phyloP scores from a whole-genome alignment of 2,329 filamentous ascomycete species.

The Clonostachys solani region DNA sequence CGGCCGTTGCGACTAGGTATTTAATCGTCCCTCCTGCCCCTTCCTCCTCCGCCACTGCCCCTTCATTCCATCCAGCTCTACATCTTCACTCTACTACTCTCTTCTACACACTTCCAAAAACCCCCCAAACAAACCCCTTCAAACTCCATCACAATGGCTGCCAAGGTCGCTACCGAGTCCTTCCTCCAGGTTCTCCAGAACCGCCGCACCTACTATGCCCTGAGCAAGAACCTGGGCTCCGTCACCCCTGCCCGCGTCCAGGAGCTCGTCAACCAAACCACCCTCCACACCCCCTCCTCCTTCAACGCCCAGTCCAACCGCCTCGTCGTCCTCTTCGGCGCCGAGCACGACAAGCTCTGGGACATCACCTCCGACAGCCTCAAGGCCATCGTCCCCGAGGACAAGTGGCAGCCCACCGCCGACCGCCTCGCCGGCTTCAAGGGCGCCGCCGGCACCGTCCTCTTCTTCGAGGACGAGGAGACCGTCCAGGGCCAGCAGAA shows the following conservation, averaged over 20 bases:
- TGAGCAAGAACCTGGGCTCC: conserved; percentile 56
- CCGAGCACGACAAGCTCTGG: conserved; percentile 87
- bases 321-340: conserved; percentile 71
- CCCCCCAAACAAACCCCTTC: conserved; percentile 3
- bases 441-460: conserved; percentile 72
- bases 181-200: conserved; percentile 62
- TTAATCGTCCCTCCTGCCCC: no score
- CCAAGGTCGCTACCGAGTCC: conserved; percentile 35
- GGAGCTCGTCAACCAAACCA: conserved; percentile 59
- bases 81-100: background rate
- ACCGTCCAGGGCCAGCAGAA: conserved; percentile 63
- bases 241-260: conserved; percentile 48
- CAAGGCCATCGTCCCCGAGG: conserved; percentile 53
- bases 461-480: conserved; percentile 81
- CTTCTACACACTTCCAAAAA: background rate
- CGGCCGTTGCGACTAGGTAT: no score
- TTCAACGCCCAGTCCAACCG: conserved; percentile 91
- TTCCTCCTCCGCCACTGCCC: background rate
- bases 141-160: conserved; percentile 25
- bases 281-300: conserved; percentile 68
- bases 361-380: conserved; percentile 56
- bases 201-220: conserved; percentile 66
- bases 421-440: conserved; percentile 52
- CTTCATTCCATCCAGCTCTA: background rate
- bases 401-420: conserved; percentile 47